Evolutionary conservation across 1,284 basidiomycete species (phyloP), one percentile per base, ranked within the genome.

Genomic region (Exsudoporus floridanus): DNA sequence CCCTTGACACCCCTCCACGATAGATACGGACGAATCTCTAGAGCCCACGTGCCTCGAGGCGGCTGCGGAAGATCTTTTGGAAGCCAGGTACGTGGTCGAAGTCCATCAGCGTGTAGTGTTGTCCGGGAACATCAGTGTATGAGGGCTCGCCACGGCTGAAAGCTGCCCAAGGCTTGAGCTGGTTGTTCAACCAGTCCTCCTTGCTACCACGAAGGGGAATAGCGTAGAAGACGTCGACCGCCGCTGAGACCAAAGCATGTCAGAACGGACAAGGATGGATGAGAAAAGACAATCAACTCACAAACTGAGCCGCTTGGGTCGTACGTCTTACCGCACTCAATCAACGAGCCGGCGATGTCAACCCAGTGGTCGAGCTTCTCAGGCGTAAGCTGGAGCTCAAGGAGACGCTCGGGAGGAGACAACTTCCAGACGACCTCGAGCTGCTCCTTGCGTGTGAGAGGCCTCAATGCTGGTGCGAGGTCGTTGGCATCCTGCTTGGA

Each of bases 61-160:
- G 58, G 23, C 5, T 53, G 9, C 69, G 58, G 54, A 68, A 70
- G 46, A 71, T 67, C 52, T 62, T 68, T 53, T 68, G 69, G 63
- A 68, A 70, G 2, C 50, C 55, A 4, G 67, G 63, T 10, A 68
- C 69, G 25, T 71, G 66, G 39, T 71, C 67, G 41, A 66, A 64
- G 53, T 71, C 63, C 69, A 68, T 71, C 30, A 68, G 60, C 5
- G 66, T 71, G 50, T 68, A 67, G 48, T 68, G 66, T 8, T 62
- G 63, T 43, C 66, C 69, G 0, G 69, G 69, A 2, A 71, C 66
- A 18, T 68, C 66, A 5, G 56, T 67, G 5, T 60, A 68, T 9
- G 58, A 14, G 8, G 66, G 51, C 39, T 69, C 65, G 27, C 38
- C 13, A 4, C 67, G 65, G 37, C 61, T 58, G 60, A 60, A 69